Conservation (phyloP, 139 green algal species). For the Nannochloris sp. region DNA sequence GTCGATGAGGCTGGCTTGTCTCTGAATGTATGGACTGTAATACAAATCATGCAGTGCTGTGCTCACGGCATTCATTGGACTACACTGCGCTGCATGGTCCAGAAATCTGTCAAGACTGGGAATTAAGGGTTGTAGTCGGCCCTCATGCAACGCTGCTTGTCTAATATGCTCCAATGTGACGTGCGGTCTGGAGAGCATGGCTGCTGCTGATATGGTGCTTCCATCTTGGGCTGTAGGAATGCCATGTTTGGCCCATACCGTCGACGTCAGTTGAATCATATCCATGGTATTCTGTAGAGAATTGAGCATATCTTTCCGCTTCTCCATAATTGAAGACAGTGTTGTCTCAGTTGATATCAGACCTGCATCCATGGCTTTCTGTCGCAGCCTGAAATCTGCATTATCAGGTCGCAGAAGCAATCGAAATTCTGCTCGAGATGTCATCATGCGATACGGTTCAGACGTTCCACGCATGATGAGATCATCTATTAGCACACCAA, state of each 20-base stretch:
- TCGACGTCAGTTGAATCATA: conserved; percentile 11
- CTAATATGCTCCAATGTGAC: conserved; percentile 15
- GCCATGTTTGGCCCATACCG: conserved; percentile 21
- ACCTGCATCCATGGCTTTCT: conserved; percentile 25
- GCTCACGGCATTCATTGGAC: conserved; percentile 5
- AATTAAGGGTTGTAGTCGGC: background rate
- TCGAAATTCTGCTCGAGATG: conserved; percentile 41
- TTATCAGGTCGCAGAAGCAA: conserved; percentile 45
- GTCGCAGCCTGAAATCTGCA: conserved; percentile 41
- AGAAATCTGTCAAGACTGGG: background rate
- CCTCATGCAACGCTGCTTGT: background rate
- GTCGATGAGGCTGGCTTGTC: conserved; percentile 30
- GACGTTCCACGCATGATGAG: conserved; percentile 31
- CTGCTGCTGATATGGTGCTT: conserved; percentile 13
- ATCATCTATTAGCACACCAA: conserved; percentile 47
- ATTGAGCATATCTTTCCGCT: background rate
- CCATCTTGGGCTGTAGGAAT: conserved; percentile 24
- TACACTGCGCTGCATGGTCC: background rate
- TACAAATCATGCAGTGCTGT: conserved; percentile 37
- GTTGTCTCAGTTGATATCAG: conserved; percentile 18
- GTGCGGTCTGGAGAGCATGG: conserved; percentile 24
- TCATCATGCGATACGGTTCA: conserved; percentile 55
- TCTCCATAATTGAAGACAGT: background rate
- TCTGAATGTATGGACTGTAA: conserved; percentile 39
- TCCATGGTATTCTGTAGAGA: conserved; percentile 11